phyloP scores from a whole-genome alignment of 257 asterid genomes.

The Solanum chaucha region DNA sequence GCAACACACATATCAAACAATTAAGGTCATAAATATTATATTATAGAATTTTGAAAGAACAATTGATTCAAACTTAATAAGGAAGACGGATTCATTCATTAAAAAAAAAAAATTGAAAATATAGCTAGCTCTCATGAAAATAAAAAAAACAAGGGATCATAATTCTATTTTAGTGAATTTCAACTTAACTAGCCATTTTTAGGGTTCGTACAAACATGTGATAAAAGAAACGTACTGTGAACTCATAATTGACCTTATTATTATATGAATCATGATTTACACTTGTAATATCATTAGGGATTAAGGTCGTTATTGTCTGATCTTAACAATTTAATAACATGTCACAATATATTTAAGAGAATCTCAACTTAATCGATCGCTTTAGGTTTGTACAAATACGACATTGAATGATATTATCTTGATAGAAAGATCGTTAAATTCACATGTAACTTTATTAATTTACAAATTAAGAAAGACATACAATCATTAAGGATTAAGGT shows the following conservation, averaged over 20 bases:
- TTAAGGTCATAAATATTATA: not conserved
- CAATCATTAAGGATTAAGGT: not conserved
- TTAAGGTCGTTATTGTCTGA: not conserved
- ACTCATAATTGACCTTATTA: not conserved
- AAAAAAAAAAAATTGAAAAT: accelerated
- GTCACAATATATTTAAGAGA: not conserved
- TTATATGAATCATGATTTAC: not conserved
- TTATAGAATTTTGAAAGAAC: not conserved
- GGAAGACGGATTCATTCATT: not conserved
- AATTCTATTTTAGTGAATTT: not conserved
- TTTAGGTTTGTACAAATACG: accelerated
- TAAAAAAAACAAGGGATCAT: not conserved
- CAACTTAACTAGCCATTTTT: not conserved
- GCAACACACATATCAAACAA: too few relatives aligned
- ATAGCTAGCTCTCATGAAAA: not conserved
- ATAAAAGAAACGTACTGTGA: not conserved
- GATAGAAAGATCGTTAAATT: not conserved
- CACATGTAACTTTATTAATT: not conserved
- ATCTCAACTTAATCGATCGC: not conserved
- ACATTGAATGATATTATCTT: not conserved
- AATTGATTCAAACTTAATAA: not conserved
- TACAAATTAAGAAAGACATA: not conserved
- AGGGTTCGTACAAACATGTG: not conserved
- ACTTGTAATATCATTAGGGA: not conserved
- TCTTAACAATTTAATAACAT: not conserved